Conservation (phyloP, 108 stramenopile genomes). For the Seminavis robusta region DNA sequence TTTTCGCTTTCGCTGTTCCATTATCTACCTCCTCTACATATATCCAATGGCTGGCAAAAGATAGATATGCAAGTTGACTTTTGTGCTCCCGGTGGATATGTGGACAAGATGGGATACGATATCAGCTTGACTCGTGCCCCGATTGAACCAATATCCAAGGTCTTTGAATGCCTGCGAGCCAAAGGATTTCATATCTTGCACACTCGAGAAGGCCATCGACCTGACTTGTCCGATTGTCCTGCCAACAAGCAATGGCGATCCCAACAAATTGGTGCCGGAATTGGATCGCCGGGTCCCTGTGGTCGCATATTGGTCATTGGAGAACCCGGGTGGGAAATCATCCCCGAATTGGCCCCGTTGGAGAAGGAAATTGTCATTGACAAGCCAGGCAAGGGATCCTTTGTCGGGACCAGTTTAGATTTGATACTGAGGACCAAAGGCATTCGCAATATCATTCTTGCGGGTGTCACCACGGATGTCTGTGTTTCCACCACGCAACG, state of each 20-base stretch:
- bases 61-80: conserved; percentile 52
- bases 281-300: conserved; percentile 48
- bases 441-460: conserved; percentile 38
- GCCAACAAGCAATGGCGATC: conserved; percentile 54
- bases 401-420: conserved; percentile 48
- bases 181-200: conserved; percentile 44
- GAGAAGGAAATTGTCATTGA: conserved; percentile 38
- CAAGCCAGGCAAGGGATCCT: conserved; percentile 46
- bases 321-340: conserved; percentile 63
- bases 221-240: conserved; percentile 52
- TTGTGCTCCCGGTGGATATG: conserved; percentile 52
- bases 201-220: conserved; percentile 58
- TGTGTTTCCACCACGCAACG: conserved; percentile 64
- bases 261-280: conserved; percentile 50
- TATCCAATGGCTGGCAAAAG: no score
- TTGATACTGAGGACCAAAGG: conserved; percentile 37
- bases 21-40: background rate
- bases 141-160: conserved; percentile 47
- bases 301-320: conserved; percentile 53
- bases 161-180: conserved; percentile 26
- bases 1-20: background rate
- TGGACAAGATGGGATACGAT: conserved; percentile 65
- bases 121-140: conserved; percentile 40
- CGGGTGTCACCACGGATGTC: conserved; percentile 60
- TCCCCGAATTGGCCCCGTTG: conserved; percentile 44